A percentile compares a stretch with the other conserved stretches of the same genome.
phyloP scores from a whole-genome alignment of 2,329 filamentous ascomycete species.

The Blastomyces gilchristii region DNA sequence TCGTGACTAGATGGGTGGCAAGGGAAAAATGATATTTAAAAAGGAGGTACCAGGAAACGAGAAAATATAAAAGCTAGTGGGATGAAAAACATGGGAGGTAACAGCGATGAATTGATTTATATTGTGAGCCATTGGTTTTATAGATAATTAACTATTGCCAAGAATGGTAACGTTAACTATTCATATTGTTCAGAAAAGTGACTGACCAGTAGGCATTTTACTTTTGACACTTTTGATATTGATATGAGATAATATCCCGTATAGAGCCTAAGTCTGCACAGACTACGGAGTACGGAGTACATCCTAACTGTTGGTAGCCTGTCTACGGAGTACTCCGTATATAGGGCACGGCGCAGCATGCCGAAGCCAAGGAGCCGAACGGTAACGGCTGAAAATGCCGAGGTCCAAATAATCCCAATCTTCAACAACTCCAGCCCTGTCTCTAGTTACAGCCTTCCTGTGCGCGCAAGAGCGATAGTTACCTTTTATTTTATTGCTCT shows the following conservation, averaged over 20 bases:
- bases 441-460: too few species aligned
- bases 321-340: too few species aligned
- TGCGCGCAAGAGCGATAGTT: too few species aligned
- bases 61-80: not conserved
- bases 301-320: too few species aligned
- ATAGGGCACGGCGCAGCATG: too few species aligned
- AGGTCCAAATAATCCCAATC: not conserved
- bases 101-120: not conserved
- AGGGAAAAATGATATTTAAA: not conserved
- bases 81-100: not conserved
- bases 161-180: not conserved
- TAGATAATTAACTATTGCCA: not conserved
- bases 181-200: not conserved
- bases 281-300: too few species aligned
- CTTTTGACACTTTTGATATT: too few species aligned
- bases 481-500: not conserved
- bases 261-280: too few species aligned
- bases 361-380: not conserved
- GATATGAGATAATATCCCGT: too few species aligned
- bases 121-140: not conserved
- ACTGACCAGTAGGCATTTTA: too few species aligned
- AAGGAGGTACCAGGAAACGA: not conserved
- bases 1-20: not conserved
- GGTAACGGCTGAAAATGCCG: constrained; percentile 1
- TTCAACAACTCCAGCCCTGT: too few species aligned